Conservation (phyloP, 176 grass and related monocot genomes). For the Triticum timopheevii region DNA sequence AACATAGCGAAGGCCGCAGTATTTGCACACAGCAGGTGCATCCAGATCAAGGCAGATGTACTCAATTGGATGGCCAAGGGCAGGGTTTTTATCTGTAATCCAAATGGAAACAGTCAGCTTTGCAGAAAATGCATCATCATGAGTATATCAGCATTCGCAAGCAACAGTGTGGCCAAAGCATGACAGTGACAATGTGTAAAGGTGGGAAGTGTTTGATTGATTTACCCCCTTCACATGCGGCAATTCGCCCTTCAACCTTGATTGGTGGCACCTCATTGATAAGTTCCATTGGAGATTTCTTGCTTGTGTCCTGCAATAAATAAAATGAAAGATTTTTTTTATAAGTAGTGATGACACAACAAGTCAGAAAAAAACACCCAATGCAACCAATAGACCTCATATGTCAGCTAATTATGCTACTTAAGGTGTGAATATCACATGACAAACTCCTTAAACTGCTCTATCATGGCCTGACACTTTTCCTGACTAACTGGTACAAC, state of each 20-base stretch:
- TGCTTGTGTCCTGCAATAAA: slow-evolving; percentile 71
- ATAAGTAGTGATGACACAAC: slow-evolving; percentile 20
- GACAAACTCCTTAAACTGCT: neutral
- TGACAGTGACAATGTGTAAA: neutral
- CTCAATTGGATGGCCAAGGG: slow-evolving; percentile 92
- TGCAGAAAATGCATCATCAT: slow-evolving; percentile 9
- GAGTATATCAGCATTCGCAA: neutral
- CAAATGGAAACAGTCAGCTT: slow-evolving; percentile 38
- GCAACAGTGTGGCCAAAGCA: neutral
- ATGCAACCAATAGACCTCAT: neutral
- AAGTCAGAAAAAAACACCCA: neutral
- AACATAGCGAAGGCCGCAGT: slow-evolving; percentile 91
- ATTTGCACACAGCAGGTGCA: slow-evolving; percentile 86
- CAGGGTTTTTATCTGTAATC: slow-evolving; percentile 57
- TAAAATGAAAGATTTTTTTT: neutral
- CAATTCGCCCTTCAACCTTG: slow-evolving; percentile 83
- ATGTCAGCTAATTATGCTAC: slow-evolving; percentile 1
- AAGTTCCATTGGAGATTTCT: slow-evolving; percentile 99
- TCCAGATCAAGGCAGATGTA: slow-evolving; percentile 91
- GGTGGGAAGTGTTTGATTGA: neutral
- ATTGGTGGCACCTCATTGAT: slow-evolving; percentile 82
- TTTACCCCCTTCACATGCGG: slow-evolving; percentile 86
- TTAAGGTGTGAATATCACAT: neutral
- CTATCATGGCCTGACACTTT: slow-evolving; percentile 10
- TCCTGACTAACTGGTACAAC: neutral